Percentiles rank a stretch among this genome's conserved stretches.
Evolutionary conservation across 495 filamentous ascomycete species (phyloP).

Genomic region (Penicillium canescens): DNA sequence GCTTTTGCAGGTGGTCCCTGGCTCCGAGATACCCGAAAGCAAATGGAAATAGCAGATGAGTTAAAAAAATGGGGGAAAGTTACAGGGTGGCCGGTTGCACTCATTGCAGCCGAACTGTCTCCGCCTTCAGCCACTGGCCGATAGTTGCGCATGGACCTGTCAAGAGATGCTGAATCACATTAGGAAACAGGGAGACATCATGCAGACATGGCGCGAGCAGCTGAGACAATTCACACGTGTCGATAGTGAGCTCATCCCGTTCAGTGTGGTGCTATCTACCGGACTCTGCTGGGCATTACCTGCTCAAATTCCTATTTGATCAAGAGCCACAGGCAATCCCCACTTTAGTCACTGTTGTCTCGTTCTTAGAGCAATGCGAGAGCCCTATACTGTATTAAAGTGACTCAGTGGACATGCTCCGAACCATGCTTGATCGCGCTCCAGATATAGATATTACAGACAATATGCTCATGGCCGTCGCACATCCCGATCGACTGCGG

Average conservation of each 20-base stretch:
- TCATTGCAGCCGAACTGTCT: not conserved
- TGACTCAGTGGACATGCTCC: no score
- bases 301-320: no score
- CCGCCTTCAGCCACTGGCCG: not conserved
- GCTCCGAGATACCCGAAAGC: conserved; percentile 13
- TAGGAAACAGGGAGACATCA: conserved; percentile 54
- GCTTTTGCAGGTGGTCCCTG: conserved; percentile 15
- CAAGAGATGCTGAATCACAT: no score
- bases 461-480: no score
- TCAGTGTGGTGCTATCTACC: conserved; percentile 71
- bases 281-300: conserved; percentile 55
- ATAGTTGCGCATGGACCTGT: no score
- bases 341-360: no score
- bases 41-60: conserved; percentile 10
- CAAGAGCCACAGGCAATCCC: no score
- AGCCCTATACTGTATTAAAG: no score
- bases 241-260: conserved; percentile 76
- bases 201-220: conserved; percentile 77
- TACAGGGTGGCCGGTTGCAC: conserved; percentile 29
- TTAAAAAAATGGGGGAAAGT: conserved; percentile 10
- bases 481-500: no score
- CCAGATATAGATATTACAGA: no score
- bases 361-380: no score
- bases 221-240: conserved; percentile 62
- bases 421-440: no score